Evolutionary conservation across 306 rosid species (phyloP).

Genomic region (Cercis canadensis): DNA sequence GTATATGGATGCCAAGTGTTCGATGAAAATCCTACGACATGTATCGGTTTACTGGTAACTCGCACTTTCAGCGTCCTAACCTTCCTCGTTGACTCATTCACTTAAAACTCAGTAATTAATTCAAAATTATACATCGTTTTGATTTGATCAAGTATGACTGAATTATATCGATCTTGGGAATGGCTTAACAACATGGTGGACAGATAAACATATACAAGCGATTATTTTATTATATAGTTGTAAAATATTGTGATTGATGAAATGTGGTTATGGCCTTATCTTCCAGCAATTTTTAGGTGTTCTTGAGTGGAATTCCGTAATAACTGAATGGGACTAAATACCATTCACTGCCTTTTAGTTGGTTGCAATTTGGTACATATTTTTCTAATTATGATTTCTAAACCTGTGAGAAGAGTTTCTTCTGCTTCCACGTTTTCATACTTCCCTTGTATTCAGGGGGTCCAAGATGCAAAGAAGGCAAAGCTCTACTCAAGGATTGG

Average conservation of each 20-base stretch:
- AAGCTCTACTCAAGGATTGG: slow-evolving; percentile 85
- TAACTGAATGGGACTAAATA: background rate
- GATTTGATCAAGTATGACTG: background rate
- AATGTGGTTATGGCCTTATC: background rate
- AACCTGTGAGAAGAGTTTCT: slow-evolving; percentile 2
- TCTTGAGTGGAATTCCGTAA: background rate
- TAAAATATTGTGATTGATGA: background rate
- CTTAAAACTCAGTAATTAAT: background rate
- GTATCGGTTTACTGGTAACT: background rate
- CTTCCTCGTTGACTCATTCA: background rate
- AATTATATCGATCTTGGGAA: background rate
- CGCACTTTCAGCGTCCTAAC: background rate
- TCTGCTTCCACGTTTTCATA: slow-evolving; percentile 20
- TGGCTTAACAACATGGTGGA: background rate
- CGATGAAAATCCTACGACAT: slow-evolving; percentile 44
- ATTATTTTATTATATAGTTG: background rate
- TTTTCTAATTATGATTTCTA: slow-evolving; percentile 1
- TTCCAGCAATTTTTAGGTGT: background rate
- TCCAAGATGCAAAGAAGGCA: slow-evolving; percentile 77
- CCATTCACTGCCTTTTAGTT: background rate
- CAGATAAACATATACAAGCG: background rate
- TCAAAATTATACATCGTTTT: background rate
- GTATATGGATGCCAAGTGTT: slow-evolving; percentile 46
- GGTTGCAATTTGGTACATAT: background rate
- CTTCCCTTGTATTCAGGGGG: slow-evolving; percentile 52